Base-by-base conservation (phyloP, 164 flowering plant species). In the Cinnamomum micranthum region DNA sequence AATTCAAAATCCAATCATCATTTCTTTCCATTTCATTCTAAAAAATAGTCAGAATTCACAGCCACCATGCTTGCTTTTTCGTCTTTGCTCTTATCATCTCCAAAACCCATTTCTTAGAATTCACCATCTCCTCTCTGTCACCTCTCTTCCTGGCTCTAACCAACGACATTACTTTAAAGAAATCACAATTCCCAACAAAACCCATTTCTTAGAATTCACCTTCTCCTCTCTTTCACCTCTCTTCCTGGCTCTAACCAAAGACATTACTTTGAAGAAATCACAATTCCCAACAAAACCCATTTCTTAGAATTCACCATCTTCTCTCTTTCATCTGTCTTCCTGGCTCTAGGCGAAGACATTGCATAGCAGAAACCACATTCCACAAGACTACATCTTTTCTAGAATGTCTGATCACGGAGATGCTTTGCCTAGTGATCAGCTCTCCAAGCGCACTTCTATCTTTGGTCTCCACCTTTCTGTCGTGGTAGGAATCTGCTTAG, bases 381-480 rank as follows among this genome's bases (percentile, higher is more conserved):
- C 33, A 2, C 20, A 4, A 24, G 12, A 25, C 22, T 20, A 41
- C 41, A 15, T 69, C 71, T 58, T 12, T 58, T 71, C 14, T 64
- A 24, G 52, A 78, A 87, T 90, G 93, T 75, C 86, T 33, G 82
- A 71, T 12, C 75, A 81, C 55, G 78, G 75, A 69, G 62, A 76
- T 6, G 76, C 82, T 47, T 88, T 87, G 71, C 77, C 88, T 55
- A 89, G 87, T 78, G 84, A 87, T 65, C 82, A 87, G 82, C 88
- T 92, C 70, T 90, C 92, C 2, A 85, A 84, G 74, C 81, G 71
- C 6, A 92, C 97, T 55, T 87, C 90, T 68, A 88, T 92, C 27
- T 90, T 92, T 65, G 94, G 94, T 3, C 83, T 92, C 5, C 79
- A 83, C 13, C 76, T 92, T 33, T 92, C 92, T 91, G 92, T 90